Conservation (phyloP, 495 filamentous ascomycete species). For the Jackrogersella multiformis region DNA sequence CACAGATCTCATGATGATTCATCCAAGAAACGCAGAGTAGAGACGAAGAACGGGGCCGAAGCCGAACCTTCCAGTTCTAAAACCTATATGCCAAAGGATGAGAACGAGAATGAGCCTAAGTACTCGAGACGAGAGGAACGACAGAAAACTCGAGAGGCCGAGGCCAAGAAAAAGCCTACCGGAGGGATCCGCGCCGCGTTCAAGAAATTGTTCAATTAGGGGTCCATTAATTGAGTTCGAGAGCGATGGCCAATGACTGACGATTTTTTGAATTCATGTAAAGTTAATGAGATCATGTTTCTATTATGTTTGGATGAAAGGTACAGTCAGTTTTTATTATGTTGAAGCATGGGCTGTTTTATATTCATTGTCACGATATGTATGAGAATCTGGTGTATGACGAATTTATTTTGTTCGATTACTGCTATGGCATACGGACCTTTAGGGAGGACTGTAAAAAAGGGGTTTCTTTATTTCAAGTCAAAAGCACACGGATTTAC, state of each 20-base stretch:
- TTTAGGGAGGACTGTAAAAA: neutral
- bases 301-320: conserved; percentile 10
- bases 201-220: conserved; percentile 33
- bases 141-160: conserved; percentile 25
- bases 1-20: conserved; percentile 29
- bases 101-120: no score
- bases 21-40: conserved; percentile 22
- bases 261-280: conserved; percentile 6
- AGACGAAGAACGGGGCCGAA: conserved; percentile 16
- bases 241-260: conserved; percentile 8
- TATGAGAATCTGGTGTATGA: conserved; percentile 33
- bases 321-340: neutral
- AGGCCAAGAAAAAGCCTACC: conserved; percentile 23
- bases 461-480: neutral
- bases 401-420: conserved; percentile 5
- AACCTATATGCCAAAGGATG: conserved; percentile 15
- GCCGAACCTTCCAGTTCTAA: conserved; percentile 24
- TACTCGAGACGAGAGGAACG: conserved; percentile 29
- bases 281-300: conserved; percentile 25
- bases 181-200: conserved; percentile 25
- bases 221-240: neutral
- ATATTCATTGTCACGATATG: conserved; percentile 32
- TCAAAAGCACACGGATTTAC: conserved; percentile 7
- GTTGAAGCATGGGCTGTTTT: neutral
- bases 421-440: conserved; percentile 3